Evolutionary conservation across 2,329 filamentous ascomycete genomes (phyloP), one percentile per base, ranked within the genome.

Genomic region (Pseudocercospora vitis): DNA sequence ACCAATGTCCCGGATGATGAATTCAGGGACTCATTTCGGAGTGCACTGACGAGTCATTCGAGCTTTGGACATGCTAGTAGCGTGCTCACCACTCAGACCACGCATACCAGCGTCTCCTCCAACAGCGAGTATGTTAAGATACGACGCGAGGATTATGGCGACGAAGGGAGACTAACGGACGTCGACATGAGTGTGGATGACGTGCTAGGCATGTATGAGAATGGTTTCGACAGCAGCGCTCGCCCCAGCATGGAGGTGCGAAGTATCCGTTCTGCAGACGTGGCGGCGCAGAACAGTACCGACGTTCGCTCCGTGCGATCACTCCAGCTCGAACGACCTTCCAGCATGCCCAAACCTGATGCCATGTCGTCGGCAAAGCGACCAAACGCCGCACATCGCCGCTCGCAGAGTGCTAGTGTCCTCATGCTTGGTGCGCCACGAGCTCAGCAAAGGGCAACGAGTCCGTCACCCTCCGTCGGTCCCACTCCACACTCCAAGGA

Each of bases 91-190:
- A 89, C 92, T 58, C 80, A 81, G n/a, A 95, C 89, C 1, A 89
- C 92, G 67, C 81, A 89, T 57, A 95, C 89, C 70, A 96, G 91
- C 66, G 79, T 94, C 46, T 70, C 86, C 59, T 94, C 90, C 3
- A 83, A 84, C 56, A 95, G 88, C 74, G 73, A 94, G 77, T 57
- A 79, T 78, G 71, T 90, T 50, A 86, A 89, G 71, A 84, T 69
- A 42, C 61, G 61, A 45, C 50, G 59, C 18, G 67, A 71, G 16
- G 74, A 77, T 29, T 74, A 69, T 23, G 73, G 75, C 7, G 62
- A 66, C 14, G 68, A 67, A 29, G 50, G 42, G 18, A 50, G 52
- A 5, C 42, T 55, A 19, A 53, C 54, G 7, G 75, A 78, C 37
- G 74, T 70, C 12, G 74, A 76, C 11, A 77, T 82, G 74, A 82